phyloP scores from a whole-genome alignment of 139 green algal species.

The Closterium sp. region DNA sequence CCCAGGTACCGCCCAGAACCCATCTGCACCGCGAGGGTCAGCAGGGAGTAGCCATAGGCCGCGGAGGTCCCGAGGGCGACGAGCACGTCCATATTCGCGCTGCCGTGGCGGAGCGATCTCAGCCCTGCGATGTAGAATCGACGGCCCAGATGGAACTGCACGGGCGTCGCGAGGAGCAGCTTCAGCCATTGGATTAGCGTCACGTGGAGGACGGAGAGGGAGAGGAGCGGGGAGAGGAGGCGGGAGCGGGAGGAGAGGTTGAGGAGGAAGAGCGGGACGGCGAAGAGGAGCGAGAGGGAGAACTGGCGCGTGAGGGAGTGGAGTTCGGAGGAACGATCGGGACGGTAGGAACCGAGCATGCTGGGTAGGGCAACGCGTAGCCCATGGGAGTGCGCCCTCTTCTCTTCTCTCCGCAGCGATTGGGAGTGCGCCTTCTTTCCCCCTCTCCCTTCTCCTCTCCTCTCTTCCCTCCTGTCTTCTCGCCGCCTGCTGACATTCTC shows the following conservation, averaged over 20 bases:
- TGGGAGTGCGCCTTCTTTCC: too few relatives aligned
- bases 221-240: constrained; percentile 44
- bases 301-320: constrained; percentile 17
- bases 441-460: too few relatives aligned
- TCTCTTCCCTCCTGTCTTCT: too few relatives aligned
- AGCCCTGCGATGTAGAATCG: constrained; percentile 88
- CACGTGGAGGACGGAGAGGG: constrained; percentile 66
- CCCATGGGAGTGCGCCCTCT: neutral
- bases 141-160: constrained; percentile 86
- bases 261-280: constrained; percentile 60
- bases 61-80: constrained; percentile 92
- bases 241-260: constrained; percentile 81
- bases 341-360: neutral
- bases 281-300: constrained; percentile 12
- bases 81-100: constrained; percentile 98
- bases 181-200: constrained; percentile 78
- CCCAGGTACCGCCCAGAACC: constrained; percentile 51
- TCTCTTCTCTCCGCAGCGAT: neutral
- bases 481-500: neutral
- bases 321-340: constrained; percentile 15
- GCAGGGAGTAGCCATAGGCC: constrained; percentile 86
- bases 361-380: constrained; percentile 6
- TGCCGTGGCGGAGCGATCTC: constrained; percentile 64
- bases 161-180: constrained; percentile 79
- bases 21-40: constrained; percentile 78